phyloP scores from a whole-genome alignment of 1,139 yeast species.

The Diutina catenulata region DNA sequence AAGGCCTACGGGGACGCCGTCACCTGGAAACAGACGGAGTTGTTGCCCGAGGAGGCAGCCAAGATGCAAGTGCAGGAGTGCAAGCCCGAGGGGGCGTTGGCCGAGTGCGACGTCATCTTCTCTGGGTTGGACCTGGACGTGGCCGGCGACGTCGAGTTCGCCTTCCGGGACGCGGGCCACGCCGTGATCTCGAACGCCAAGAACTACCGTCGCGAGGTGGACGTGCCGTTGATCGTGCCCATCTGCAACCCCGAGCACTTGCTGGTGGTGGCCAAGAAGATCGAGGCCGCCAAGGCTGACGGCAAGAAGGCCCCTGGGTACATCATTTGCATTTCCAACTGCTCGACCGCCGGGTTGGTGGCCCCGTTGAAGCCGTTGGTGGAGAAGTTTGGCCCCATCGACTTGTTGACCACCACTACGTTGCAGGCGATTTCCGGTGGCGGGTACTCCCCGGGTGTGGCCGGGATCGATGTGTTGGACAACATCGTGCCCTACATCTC shows the following conservation, averaged over 20 bases:
- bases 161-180: slow-evolving; percentile 69
- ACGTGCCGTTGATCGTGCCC: slow-evolving; percentile 91
- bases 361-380: slow-evolving; percentile 92
- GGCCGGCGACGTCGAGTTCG: slow-evolving; percentile 88
- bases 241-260: slow-evolving; percentile 93
- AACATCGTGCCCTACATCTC: slow-evolving; percentile 89
- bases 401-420: slow-evolving; percentile 79
- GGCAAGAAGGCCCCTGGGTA: slow-evolving; percentile 60
- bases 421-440: slow-evolving; percentile 98
- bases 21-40: slow-evolving; percentile 87
- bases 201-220: slow-evolving; percentile 79
- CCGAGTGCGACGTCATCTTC: slow-evolving; percentile 87
- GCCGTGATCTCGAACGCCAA: slow-evolving; percentile 90
- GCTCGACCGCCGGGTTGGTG: slow-evolving; percentile 96
- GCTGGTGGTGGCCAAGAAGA: slow-evolving; percentile 55
- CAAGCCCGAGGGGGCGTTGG: slow-evolving; percentile 54
- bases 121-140: slow-evolving; percentile 90
- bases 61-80: slow-evolving; percentile 66
- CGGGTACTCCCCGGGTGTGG: slow-evolving; percentile 96
- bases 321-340: slow-evolving; percentile 90
- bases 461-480: slow-evolving; percentile 90
- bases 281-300: slow-evolving; percentile 38
- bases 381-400: slow-evolving; percentile 82
- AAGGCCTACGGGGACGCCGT: slow-evolving; percentile 76
- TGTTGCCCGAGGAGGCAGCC: slow-evolving; percentile 61